A percentile compares a stretch with the other conserved stretches of the same genome.
These are phyloP conservation scores for Alternaria triticimaculans DNA, from an alignment of 2,329 filamentous ascomycete genomes.

Conservation along the genomic window DNA sequence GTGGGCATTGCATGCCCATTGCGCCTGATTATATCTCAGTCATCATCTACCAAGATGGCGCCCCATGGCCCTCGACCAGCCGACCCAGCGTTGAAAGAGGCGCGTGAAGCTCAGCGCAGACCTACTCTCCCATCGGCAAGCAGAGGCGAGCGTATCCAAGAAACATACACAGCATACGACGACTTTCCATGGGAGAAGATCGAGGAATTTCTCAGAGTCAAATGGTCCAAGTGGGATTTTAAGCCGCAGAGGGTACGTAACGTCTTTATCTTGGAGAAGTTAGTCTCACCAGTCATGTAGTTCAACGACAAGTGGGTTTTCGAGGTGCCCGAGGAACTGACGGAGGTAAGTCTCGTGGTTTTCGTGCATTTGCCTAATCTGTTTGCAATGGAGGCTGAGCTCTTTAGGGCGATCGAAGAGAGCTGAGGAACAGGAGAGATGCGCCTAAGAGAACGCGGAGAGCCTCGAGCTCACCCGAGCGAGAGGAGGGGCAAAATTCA, in stretches of 20 bases:
- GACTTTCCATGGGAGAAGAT: constrained; percentile 24
- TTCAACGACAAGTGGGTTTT: constrained; percentile 21
- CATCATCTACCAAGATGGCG: neutral
- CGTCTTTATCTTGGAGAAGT: neutral
- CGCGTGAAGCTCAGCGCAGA: constrained; percentile 9
- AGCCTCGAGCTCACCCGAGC: no score
- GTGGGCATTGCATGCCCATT: neutral
- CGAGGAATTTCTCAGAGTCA: constrained; percentile 16
- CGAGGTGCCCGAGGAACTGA: constrained; percentile 18
- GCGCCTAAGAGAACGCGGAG: no score
- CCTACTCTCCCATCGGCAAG: constrained; percentile 8
- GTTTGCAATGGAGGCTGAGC: no score
- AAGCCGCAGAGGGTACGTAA: constrained; percentile 10
- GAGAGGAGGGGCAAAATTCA: no score
- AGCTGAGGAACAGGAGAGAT: constrained; percentile 16
- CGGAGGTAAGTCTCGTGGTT: no score
- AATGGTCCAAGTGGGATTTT: constrained; percentile 20
- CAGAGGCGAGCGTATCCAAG: constrained; percentile 11
- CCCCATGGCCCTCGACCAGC: neutral
- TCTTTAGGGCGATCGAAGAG: constrained; percentile 12
- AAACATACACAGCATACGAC: constrained; percentile 19
- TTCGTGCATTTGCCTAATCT: no score
- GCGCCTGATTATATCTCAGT: neutral
- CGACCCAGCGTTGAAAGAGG: constrained; percentile 6
- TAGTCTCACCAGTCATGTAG: constrained; percentile 4